A percentile compares a stretch with the other conserved stretches of the same genome.
Evolutionary conservation across 192 early-diverging fungal genomes (phyloP).

Genomic region (Coemansia sp.): DNA sequence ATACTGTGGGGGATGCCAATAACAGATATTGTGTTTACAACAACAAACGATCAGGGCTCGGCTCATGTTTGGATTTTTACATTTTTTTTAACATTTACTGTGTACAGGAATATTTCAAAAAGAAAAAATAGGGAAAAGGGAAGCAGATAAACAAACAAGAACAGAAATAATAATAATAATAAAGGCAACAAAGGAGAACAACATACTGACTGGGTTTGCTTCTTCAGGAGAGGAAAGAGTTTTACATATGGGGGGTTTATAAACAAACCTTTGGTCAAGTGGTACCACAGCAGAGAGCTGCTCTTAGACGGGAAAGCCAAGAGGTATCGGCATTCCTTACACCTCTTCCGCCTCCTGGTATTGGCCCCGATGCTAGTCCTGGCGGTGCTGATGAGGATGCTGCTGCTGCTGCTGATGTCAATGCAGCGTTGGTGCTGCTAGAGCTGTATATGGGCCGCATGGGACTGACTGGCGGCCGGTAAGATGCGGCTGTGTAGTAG

Average conservation of each 20-base stretch:
- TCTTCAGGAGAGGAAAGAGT: not conserved
- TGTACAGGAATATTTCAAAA: not conserved
- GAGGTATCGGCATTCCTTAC: conserved; percentile 6
- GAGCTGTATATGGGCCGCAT: conserved; percentile 35
- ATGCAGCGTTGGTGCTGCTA: conserved; percentile 1
- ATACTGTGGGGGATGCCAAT: no score
- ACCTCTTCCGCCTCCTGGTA: conserved; percentile 3
- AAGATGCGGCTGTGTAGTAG: conserved; percentile 43
- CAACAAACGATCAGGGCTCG: no score
- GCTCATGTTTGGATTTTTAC: no score
- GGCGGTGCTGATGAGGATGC: no score
- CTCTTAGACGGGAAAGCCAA: conserved; percentile 22
- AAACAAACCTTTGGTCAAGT: no score
- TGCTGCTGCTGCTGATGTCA: no score
- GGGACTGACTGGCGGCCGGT: conserved; percentile 38
- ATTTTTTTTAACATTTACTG: no score
- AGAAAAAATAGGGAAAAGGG: not conserved
- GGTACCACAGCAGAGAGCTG: conserved; percentile 31
- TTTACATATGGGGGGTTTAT: no score
- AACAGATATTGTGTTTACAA: no score
- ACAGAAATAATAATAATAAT: not conserved
- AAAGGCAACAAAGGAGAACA: conserved; percentile 3
- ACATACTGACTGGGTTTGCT: not conserved
- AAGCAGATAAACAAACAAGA: conserved; percentile 14
- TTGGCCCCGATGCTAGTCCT: no score